Conservation (phyloP, 1,284 basidiomycete species). For the Ganoderma lingzhi region DNA sequence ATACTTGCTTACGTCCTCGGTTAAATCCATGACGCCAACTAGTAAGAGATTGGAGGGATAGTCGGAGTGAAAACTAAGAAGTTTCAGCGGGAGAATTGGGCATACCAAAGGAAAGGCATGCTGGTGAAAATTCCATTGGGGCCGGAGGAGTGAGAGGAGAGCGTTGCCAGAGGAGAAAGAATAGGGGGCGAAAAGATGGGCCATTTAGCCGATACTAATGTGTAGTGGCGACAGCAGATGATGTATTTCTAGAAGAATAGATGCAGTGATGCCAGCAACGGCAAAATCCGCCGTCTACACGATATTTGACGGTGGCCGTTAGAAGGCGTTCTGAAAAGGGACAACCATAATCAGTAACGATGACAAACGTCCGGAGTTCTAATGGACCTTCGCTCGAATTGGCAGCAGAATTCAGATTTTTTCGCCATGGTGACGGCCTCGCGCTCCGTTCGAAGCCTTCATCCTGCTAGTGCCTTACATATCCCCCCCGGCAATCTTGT, state of each 20-base stretch:
- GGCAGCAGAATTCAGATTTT: too few species aligned
- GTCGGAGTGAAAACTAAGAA: constrained; percentile 16
- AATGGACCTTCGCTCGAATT: too few species aligned
- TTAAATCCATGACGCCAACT: constrained; percentile 82
- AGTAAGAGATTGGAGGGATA: constrained; percentile 22
- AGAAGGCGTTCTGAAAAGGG: too few species aligned
- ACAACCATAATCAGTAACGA: too few species aligned
- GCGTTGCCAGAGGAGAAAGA: constrained; percentile 23
- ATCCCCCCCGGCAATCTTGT: too few species aligned
- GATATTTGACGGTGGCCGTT: too few species aligned
- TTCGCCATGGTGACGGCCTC: too few species aligned
- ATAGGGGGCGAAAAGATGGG: constrained; percentile 29
- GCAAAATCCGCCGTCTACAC: too few species aligned
- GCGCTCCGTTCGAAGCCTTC: too few species aligned
- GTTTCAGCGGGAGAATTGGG: constrained; percentile 30
- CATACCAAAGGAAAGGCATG: constrained; percentile 77
- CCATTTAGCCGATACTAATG: constrained; percentile 19
- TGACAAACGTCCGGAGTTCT: too few species aligned
- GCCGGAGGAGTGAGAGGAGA: constrained; percentile 15
- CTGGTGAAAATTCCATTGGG: constrained; percentile 50
- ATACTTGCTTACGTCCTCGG: constrained; percentile 60
- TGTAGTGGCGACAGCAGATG: constrained; percentile 36
- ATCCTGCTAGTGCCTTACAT: too few species aligned
- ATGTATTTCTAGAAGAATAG: constrained; percentile 40
- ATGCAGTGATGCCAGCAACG: too few species aligned